Evolutionary conservation across 208 protist genomes (phyloP).

Genomic region (Angomonas deanei): DNA sequence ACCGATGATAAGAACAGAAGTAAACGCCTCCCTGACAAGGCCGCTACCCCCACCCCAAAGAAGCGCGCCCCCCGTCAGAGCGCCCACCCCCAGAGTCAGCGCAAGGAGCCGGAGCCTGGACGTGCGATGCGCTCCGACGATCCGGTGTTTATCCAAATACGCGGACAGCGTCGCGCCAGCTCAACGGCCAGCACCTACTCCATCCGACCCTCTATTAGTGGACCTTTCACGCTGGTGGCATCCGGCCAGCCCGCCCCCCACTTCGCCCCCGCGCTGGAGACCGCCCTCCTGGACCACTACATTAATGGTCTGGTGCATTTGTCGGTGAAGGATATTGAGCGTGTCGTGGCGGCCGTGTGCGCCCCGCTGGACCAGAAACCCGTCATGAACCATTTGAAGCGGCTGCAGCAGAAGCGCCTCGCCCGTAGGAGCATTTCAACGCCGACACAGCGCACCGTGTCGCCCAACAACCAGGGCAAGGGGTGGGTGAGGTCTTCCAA

Average conservation of each 20-base stretch:
- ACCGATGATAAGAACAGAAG: background rate
- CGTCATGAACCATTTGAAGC: conserved; percentile 41
- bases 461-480: background rate
- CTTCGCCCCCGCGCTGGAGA: conserved; percentile 33
- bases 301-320: conserved; percentile 28
- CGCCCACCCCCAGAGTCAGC: background rate
- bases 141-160: conserved; percentile 12
- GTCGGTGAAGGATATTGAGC: conserved; percentile 31
- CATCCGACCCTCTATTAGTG: background rate
- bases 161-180: conserved; percentile 11
- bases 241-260: conserved; percentile 18
- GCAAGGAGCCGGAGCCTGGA: background rate
- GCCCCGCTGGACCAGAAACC: conserved; percentile 18
- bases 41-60: background rate
- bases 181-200: conserved; percentile 4
- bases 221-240: conserved; percentile 21
- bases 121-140: conserved; percentile 6
- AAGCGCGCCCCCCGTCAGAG: background rate
- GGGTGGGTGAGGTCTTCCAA: background rate
- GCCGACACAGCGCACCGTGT: background rate
- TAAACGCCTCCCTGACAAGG: background rate
- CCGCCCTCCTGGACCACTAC: conserved; percentile 32
- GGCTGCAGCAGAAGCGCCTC: conserved; percentile 13
- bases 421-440: background rate
- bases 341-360: conserved; percentile 30